Base-by-base conservation (phyloP, 2,329 filamentous ascomycete species). In the Penicillium fuscoglaucum region DNA sequence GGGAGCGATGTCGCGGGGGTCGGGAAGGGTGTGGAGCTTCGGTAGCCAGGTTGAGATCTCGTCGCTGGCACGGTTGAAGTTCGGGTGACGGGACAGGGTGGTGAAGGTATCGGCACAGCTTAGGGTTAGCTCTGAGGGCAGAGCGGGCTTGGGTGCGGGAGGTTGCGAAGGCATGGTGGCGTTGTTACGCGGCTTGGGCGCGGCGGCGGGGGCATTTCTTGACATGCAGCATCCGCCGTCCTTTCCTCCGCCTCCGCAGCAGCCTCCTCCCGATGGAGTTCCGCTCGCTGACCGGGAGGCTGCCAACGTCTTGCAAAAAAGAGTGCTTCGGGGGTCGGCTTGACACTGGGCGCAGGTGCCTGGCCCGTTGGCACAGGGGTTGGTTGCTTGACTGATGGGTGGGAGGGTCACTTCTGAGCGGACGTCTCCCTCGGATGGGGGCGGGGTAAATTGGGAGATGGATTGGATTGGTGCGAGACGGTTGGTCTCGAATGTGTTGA, bases 251-350 rank as follows among this genome's bases (percentile, higher is more conserved):
- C 87, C 85, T 44, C 87, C 85, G 66, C 84, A 85, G 73, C 88
- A 90, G 50, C 85, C 85, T 19, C 66, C 66, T 59, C 70, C 69
- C 55, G 82, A 80, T 49, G 76, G 68, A 60, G 67, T 68, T 43
- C 66, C 71, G 61, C 68, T 71, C 54, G 69, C 69, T 59, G 74
- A 69, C 58, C 72, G 77, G 58, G 72, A 88, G 60, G 90, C 90
- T 26, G 90, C 89, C 52, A 93, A 84, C 12, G 90, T 88, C 61
- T 90, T 89, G 75, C 90, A 95, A 79, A 95, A 95, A 39, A 93
- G 84, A 1, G 89, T 90, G 3, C 90, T 91, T 70, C 89, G 88
- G 19, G 90, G 90, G 70, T 93, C 90, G 2, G 85, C 81, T 59
- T 88, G 82, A 70, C 90, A 95, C 76, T 93, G 90, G 4, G 88